Conservation (phyloP, 768 basidiomycete genomes). For the Fomitopsis pulvina region DNA sequence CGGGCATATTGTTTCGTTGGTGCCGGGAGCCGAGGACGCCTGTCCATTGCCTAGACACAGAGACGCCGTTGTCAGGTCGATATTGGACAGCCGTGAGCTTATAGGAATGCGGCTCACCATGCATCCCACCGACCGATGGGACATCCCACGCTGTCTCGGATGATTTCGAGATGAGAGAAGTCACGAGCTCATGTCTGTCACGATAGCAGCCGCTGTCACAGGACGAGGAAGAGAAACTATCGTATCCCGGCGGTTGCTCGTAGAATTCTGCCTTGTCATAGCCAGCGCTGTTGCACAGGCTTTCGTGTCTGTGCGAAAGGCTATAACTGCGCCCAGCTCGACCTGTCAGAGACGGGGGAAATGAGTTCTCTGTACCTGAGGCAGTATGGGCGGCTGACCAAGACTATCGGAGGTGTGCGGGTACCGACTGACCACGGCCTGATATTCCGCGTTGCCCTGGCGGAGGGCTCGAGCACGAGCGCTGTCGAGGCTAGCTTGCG, state of each 20-base stretch:
- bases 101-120: background rate
- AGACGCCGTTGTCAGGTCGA: background rate
- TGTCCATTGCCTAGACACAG: background rate
- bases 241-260: background rate
- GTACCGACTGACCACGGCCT: background rate
- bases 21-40: background rate
- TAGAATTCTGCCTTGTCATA: background rate
- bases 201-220: background rate
- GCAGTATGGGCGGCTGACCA: background rate
- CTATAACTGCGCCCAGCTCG: background rate
- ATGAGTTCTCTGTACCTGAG: background rate
- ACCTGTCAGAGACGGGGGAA: background rate
- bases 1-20: background rate
- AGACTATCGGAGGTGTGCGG: background rate
- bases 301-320: background rate
- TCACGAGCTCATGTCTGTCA: background rate
- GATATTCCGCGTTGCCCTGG: background rate
- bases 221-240: background rate
- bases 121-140: background rate
- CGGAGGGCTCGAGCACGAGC: background rate
- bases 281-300: background rate
- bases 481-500: background rate
- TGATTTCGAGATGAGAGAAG: no score
- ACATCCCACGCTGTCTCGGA: background rate
- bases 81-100: background rate